Conservation (phyloP, 176 grass and related monocot genomes). For the Aegilops longissima region DNA sequence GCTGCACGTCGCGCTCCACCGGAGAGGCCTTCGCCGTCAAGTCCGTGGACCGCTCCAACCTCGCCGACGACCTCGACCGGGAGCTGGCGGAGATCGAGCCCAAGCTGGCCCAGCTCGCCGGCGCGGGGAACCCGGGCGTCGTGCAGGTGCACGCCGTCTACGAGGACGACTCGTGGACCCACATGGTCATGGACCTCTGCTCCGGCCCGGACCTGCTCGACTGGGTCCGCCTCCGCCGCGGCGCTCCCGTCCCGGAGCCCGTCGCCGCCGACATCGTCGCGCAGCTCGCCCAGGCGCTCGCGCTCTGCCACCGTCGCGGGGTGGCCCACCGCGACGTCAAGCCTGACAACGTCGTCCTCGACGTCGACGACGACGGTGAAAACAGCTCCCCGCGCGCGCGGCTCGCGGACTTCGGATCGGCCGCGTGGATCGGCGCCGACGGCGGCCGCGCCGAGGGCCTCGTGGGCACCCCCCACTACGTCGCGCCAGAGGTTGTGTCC, state of each 20-base stretch:
- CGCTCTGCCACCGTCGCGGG: slow-evolving; percentile 66
- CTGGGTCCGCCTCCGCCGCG: slow-evolving; percentile 59
- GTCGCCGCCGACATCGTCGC: slow-evolving; percentile 46
- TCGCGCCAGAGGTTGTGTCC: slow-evolving; percentile 74
- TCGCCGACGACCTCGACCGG: slow-evolving; percentile 68
- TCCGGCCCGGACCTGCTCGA: slow-evolving; percentile 71
- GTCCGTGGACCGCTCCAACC: slow-evolving; percentile 69
- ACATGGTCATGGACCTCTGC: slow-evolving; percentile 79
- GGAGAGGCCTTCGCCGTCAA: slow-evolving; percentile 78
- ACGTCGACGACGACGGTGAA: neutral
- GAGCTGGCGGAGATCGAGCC: slow-evolving; percentile 61
- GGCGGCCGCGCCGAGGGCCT: slow-evolving; percentile 59
- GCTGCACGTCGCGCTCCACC: slow-evolving; percentile 60
- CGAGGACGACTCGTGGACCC: slow-evolving; percentile 68
- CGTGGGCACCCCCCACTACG: slow-evolving; percentile 80
- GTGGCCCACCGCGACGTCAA: slow-evolving; percentile 78
- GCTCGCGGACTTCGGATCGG: slow-evolving; percentile 85
- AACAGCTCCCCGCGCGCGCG: slow-evolving; percentile 19
- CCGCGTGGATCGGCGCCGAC: slow-evolving; percentile 45
- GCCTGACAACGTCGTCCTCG: slow-evolving; percentile 80
- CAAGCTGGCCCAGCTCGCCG: slow-evolving; percentile 61
- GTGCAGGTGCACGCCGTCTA: slow-evolving; percentile 72
- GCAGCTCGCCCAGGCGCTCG: slow-evolving; percentile 54
- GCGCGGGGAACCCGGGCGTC: slow-evolving; percentile 64
- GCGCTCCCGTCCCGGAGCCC: slow-evolving; percentile 57